Percentiles rank a stretch among this genome's conserved stretches.
phyloP scores from a whole-genome alignment of 164 flowering plant species.

The Vitis rotundifolia region DNA sequence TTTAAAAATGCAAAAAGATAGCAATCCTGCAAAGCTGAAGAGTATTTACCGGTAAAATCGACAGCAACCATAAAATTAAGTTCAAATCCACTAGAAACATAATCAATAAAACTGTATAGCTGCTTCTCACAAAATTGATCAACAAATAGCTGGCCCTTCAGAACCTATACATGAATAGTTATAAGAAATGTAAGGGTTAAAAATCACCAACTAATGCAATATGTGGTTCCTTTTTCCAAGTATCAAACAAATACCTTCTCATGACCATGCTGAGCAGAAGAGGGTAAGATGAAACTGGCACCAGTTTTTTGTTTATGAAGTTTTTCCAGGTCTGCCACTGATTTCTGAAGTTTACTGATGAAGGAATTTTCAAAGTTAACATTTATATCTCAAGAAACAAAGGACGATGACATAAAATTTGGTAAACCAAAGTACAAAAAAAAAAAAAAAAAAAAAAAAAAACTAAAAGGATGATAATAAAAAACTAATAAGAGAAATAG shows the following conservation, averaged over 20 bases:
- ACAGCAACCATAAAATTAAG: conserved; percentile 95
- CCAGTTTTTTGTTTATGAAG: conserved; percentile 54
- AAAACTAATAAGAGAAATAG: background rate
- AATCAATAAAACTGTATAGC: conserved; percentile 79
- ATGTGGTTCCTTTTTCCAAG: background rate
- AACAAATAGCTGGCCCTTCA: conserved; percentile 79
- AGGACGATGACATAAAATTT: background rate
- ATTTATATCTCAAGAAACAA: background rate
- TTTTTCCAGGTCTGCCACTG: conserved; percentile 62
- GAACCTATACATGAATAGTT: conserved; percentile 36
- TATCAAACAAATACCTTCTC: conserved; percentile 48
- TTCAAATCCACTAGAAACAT: conserved; percentile 88
- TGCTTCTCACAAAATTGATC: conserved; percentile 61
- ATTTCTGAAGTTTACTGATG: conserved; percentile 70
- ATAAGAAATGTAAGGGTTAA: background rate
- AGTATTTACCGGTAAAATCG: conserved; percentile 81
- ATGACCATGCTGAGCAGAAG: conserved; percentile 33
- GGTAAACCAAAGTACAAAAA: background rate
- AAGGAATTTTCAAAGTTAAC: background rate
- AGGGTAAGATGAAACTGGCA: conserved; percentile 47
- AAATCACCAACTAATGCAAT: background rate
- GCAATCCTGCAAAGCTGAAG: background rate
- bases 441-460: background rate
- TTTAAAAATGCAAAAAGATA: background rate
- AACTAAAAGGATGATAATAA: background rate